These are phyloP conservation scores for Pisolithus orientalis DNA, from an alignment of 768 basidiomycete genomes.

Conservation along the genomic window DNA sequence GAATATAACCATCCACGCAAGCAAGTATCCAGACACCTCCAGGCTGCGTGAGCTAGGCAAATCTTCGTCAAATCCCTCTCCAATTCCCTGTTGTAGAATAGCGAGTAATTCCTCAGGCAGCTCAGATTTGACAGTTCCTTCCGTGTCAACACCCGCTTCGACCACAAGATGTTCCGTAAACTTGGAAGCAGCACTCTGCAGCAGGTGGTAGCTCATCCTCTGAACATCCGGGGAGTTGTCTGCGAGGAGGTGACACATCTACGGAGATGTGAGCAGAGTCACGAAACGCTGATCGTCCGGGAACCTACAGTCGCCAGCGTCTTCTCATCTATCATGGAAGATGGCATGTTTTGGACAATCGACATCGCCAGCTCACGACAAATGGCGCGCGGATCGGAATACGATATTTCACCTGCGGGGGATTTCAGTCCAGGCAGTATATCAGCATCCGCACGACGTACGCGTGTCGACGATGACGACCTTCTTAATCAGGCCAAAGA, in stretches of 20 bases:
- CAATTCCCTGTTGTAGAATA: constrained; percentile 47
- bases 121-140: constrained; percentile 43
- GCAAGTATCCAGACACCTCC: constrained; percentile 60
- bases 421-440: not conserved
- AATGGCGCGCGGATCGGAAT: constrained; percentile 54
- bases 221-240: constrained; percentile 65
- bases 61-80: constrained; percentile 35
- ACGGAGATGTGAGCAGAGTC: not conserved
- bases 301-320: constrained; percentile 55
- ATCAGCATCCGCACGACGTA: constrained; percentile 23
- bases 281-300: not conserved
- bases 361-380: constrained; percentile 66
- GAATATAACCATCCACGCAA: constrained; percentile 86
- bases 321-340: constrained; percentile 52
- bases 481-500: constrained; percentile 56
- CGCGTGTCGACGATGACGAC: constrained; percentile 51
- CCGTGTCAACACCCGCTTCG: constrained; percentile 76
- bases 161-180: constrained; percentile 81
- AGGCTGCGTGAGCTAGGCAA: constrained; percentile 28
- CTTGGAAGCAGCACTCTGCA: constrained; percentile 62
- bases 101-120: constrained; percentile 64
- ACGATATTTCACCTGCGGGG: constrained; percentile 10
- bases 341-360: constrained; percentile 61
- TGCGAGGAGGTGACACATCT: constrained; percentile 79
- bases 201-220: constrained; percentile 68